Conservation (phyloP, 2,329 filamentous ascomycete genomes). For the Epichloe sp. region DNA sequence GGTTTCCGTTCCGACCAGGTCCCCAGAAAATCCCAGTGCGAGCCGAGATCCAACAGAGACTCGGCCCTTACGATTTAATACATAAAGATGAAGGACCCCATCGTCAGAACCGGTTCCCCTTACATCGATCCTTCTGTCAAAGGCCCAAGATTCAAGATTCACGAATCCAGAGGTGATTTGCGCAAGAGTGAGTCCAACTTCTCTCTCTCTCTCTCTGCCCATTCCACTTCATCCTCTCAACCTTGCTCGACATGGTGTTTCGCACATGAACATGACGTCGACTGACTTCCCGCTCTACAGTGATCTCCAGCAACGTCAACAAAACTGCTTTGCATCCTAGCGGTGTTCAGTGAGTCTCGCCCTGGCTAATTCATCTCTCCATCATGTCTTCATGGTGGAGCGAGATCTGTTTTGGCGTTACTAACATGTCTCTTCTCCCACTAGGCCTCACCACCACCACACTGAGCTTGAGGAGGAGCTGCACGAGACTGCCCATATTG, state of each 20-base stretch:
- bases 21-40: conserved; percentile 3
- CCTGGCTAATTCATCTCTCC: conserved; percentile 1
- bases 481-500: conserved; percentile 94
- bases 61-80: conserved; percentile 20
- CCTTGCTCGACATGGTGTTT: neutral
- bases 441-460: conserved; percentile 71
- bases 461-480: conserved; percentile 96
- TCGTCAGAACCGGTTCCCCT: conserved; percentile 24
- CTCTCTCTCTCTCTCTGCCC: neutral
- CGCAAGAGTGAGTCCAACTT: conserved; percentile 26
- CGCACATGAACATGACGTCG: neutral
- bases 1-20: conserved; percentile 3
- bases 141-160: conserved; percentile 26
- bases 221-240: neutral
- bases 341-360: conserved; percentile 69
- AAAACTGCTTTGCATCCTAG: conserved; percentile 83
- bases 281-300: conserved; percentile 16
- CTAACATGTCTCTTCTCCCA: conserved; percentile 13
- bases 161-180: conserved; percentile 24
- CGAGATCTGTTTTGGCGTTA: neutral
- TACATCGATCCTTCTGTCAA: conserved; percentile 26
- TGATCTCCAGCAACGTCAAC: conserved; percentile 58
- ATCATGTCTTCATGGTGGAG: neutral
- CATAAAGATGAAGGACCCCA: conserved; percentile 26
- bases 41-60: conserved; percentile 7